Evolutionary conservation across 306 rosid genomes (phyloP), one percentile per base, ranked within the genome.

Genomic region (Fragaria iinumae): DNA sequence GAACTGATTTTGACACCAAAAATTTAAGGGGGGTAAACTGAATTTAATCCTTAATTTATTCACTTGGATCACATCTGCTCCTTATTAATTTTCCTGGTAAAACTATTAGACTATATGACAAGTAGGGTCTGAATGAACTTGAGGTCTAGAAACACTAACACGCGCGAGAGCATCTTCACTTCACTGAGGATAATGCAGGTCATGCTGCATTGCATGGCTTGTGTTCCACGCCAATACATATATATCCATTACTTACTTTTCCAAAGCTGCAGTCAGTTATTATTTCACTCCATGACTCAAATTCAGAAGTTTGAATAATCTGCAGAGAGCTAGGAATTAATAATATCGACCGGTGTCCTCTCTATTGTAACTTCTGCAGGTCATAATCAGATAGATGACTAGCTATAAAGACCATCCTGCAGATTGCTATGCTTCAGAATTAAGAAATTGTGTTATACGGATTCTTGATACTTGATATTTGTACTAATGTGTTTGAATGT

Each of bases 381-480:
- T 57, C 64, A 57, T 23, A 18, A 1, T 52, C 57, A 17, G 57
- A 52, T 17, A 18, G 21, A 52, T 52, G 57, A 50, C 55, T n/a
- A n/a, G n/a, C n/a, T 5, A 50, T 57, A 57, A 27, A 60, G 38
- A 27, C 38, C 38, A 60, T 11, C 8, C 59, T 6, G 21, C 4
- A n/a, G 60, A 53, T 39, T 39, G 11, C 11, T 13, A 27, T 1
- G 36, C 39, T 60, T 60, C 67, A 4, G 39, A 60, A 60, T 60
- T 60, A 60, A 27, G 39, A 60, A 60, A 60, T 59, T 60, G 39
- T 13, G 67, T 27, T 60, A n/a, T 60, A 29, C 67, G 27, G 67
- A 27, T 59, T 59, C 66, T 25, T 59, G 66, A 27, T 62, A 62
- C 41, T 62, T 62, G 67, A 62, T 62, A 62, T 62, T 62, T 62